These are phyloP conservation scores for Sporisorium scitamineum DNA, from an alignment of 1,284 basidiomycete species.

Conservation along the genomic window DNA sequence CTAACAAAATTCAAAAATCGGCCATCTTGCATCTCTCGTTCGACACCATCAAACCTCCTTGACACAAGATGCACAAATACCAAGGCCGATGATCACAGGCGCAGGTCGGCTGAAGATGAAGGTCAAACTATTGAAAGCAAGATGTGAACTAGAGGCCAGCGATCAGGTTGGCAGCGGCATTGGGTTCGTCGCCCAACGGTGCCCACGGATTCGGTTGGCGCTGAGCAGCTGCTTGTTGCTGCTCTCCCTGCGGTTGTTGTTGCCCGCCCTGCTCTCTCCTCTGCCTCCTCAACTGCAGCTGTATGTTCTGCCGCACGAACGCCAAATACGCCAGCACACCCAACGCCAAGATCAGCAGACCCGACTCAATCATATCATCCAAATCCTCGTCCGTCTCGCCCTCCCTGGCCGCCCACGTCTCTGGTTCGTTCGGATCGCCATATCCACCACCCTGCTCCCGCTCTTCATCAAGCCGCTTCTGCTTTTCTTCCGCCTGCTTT, in stretches of 20 bases:
- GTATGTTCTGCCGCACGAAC: slow-evolving; percentile 55
- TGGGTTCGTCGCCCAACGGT: slow-evolving; percentile 32
- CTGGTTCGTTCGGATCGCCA: slow-evolving; percentile 57
- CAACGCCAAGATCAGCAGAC: slow-evolving; percentile 54
- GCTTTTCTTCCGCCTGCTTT: slow-evolving; percentile 35
- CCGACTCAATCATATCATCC: slow-evolving; percentile 61
- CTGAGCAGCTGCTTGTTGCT: neutral
- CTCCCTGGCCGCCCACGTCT: slow-evolving; percentile 38
- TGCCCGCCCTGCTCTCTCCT: slow-evolving; percentile 31
- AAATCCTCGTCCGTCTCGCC: slow-evolving; percentile 47
- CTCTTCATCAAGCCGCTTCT: slow-evolving; percentile 16
- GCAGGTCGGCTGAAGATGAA: neutral
- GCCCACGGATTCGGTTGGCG: slow-evolving; percentile 36
- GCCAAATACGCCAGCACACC: slow-evolving; percentile 57
- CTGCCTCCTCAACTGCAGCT: slow-evolving; percentile 52
- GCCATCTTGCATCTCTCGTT: neutral
- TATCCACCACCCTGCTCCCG: slow-evolving; percentile 40
- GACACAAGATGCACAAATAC: neutral
- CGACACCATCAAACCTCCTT: neutral
- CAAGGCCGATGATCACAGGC: neutral
- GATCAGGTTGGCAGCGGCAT: slow-evolving; percentile 38
- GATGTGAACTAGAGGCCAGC: slow-evolving; percentile 19
- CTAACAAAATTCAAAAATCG: neutral
- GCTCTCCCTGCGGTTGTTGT: slow-evolving; percentile 12
- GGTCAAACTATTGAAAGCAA: neutral